Evolutionary conservation across 768 basidiomycete genomes (phyloP), one percentile per base, ranked within the genome.

Genomic region (Strobilomyces dryophilus): DNA sequence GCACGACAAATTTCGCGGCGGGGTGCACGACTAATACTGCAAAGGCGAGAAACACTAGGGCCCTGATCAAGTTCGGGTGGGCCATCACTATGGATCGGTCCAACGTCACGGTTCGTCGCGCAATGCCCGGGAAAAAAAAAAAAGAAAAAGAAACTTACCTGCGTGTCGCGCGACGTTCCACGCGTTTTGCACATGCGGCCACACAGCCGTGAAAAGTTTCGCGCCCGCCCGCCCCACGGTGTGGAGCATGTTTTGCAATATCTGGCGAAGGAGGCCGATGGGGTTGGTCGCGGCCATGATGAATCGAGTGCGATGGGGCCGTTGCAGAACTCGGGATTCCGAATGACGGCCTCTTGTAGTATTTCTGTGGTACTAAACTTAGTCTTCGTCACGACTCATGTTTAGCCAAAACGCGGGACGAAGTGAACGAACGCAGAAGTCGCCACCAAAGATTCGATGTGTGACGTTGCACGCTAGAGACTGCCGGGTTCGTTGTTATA

Each of bases 91-190:
- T n/a, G 1, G 11, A 4, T 4, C 4, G 27, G 27, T 39, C 8
- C 14, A 29, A 36, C 9, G 12, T 36, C 15, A 36, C 35, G 27
- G 8, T 27, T 27, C 27, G 27, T 27, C 27, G 5, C 27, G 27
- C 27, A 7, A 8, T n/a, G 10, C 37, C 18, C 21, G 17, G 27
- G 27, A 4, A 18, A n/a, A n/a, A n/a, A n/a, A n/a, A n/a, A n/a
- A n/a, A n/a, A n/a, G 35, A 26, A 18, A 45, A 27, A 5, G 12
- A 32, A 36, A 47, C 61, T 41, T 5, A 62, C 60, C 21, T 0
- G 59, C 47, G 1, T 9, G 4, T 6, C 3, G 34, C 0, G 3
- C 24, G 4, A 1, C 9, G 8, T 11, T 21, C 39, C 42, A 49
- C 0, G 45, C 50, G 1, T 0, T 2, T 6, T 4, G 9, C 0